Evolutionary conservation across 163 green algal genomes (phyloP).

Genomic region (Trebouxiophyceae sp.): DNA sequence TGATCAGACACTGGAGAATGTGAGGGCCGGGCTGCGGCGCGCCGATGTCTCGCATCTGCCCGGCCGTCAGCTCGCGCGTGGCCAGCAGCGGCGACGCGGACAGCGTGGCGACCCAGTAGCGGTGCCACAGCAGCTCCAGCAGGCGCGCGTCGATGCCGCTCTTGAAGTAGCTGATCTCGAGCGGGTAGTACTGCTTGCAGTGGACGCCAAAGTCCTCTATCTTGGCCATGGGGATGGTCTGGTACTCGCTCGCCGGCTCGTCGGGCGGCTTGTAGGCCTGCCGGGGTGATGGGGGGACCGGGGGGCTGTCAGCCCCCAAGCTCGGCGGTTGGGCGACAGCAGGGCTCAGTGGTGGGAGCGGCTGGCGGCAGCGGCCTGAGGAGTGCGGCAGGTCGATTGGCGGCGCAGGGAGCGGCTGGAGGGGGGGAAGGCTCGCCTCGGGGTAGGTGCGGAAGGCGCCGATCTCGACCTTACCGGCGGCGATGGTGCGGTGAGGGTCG

Average conservation of each 20-base stretch:
- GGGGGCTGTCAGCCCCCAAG: neutral
- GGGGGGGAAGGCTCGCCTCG: slow-evolving; percentile 22
- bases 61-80: slow-evolving; percentile 45
- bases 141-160: slow-evolving; percentile 66
- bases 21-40: too few relatives aligned
- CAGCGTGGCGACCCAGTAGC: slow-evolving; percentile 90
- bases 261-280: slow-evolving; percentile 83
- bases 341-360: too few relatives aligned
- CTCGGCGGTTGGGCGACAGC: too few relatives aligned
- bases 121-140: slow-evolving; percentile 83
- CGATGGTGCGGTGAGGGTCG: slow-evolving; percentile 91
- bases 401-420: too few relatives aligned
- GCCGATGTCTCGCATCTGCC: slow-evolving; percentile 79
- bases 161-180: slow-evolving; percentile 84
- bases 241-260: slow-evolving; percentile 78
- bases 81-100: slow-evolving; percentile 64
- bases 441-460: slow-evolving; percentile 87
- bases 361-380: too few relatives aligned
- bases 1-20: too few relatives aligned
- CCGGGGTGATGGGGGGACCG: neutral
- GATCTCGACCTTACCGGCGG: slow-evolving; percentile 95
- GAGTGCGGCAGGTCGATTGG: too few relatives aligned
- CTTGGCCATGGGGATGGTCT: slow-evolving; percentile 95
- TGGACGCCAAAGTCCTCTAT: slow-evolving; percentile 99
- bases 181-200: slow-evolving; percentile 43